phyloP scores from a whole-genome alignment of 192 early-diverging fungal genomes.

The Umbelopsis sp. region DNA sequence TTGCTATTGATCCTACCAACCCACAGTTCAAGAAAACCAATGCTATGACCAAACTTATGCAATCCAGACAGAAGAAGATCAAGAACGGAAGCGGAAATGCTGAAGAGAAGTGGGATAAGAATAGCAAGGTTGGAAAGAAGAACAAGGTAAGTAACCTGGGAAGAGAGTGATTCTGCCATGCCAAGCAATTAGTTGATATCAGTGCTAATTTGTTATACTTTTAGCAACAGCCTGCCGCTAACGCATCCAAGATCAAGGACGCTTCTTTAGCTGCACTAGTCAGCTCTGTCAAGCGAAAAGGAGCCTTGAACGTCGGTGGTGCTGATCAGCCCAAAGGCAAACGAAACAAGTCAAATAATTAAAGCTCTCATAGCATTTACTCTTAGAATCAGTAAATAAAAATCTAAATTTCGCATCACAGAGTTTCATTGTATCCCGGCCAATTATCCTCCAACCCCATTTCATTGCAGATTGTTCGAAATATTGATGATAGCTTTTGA shows the following conservation, averaged over 20 bases:
- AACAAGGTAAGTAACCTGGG: constrained; percentile 15
- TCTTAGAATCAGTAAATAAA: background rate
- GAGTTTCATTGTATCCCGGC: too few relatives aligned
- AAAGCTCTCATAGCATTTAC: too few relatives aligned
- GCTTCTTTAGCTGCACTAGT: constrained; percentile 54
- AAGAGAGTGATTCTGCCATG: constrained; percentile 16
- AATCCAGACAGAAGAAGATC: constrained; percentile 50
- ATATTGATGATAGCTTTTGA: constrained; percentile 2
- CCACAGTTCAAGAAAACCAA: constrained; percentile 90
- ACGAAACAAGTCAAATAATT: constrained; percentile 1
- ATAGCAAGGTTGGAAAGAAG: constrained; percentile 16
- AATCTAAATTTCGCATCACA: too few relatives aligned
- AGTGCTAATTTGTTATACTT: background rate
- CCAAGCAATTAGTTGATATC: constrained; percentile 14
- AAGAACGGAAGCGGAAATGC: constrained; percentile 30
- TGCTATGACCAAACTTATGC: constrained; percentile 72
- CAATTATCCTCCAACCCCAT: background rate
- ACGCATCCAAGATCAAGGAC: constrained; percentile 35
- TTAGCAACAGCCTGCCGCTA: background rate
- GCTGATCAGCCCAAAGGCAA: constrained; percentile 29
- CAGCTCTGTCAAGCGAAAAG: constrained; percentile 65
- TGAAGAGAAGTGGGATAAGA: constrained; percentile 31
- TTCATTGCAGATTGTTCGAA: background rate
- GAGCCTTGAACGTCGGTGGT: constrained; percentile 46
- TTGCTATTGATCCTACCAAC: constrained; percentile 95